phyloP scores from a whole-genome alignment of 140 eudicot genomes.

The Stevia rebaudiana region DNA sequence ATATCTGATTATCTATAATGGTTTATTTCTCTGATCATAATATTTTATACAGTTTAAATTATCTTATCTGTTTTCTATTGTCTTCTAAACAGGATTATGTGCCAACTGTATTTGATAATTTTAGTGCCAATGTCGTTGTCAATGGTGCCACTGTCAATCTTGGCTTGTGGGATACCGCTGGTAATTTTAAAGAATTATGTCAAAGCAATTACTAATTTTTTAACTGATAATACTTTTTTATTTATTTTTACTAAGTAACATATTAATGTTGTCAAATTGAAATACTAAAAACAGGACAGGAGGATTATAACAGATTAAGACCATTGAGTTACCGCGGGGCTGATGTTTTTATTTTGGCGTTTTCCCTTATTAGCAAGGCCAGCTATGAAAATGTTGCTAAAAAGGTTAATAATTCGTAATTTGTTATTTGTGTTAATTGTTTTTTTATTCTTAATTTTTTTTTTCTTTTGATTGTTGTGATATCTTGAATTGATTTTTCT shows the following conservation, averaged over 20 bases:
- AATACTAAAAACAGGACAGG: conserved; percentile 54
- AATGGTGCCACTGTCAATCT: conserved; percentile 73
- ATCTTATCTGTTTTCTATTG: not conserved
- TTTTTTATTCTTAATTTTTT: not conserved
- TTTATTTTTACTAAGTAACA: not conserved
- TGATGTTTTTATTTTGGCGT: conserved; percentile 81
- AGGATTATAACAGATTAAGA: conserved; percentile 80
- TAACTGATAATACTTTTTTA: not conserved
- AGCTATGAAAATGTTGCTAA: conserved; percentile 80
- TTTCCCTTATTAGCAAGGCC: conserved; percentile 86
- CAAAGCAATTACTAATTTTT: not conserved
- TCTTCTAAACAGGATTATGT: conserved; percentile 66
- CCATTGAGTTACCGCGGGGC: conserved; percentile 80
- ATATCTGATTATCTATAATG: too few relatives aligned
- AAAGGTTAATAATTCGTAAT: conserved; percentile 34
- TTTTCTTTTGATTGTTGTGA: not conserved
- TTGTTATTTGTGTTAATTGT: not conserved
- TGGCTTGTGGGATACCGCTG: conserved; percentile 97
- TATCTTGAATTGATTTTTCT: not conserved
- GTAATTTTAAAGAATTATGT: conserved; percentile 17
- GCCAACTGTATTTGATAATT: conserved; percentile 84
- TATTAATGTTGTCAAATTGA: conserved; percentile 8
- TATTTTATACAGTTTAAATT: too few relatives aligned
- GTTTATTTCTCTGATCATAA: too few relatives aligned
- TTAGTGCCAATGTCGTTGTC: conserved; percentile 87